A percentile compares a stretch with the other conserved stretches of the same genome.
Evolutionary conservation across 345 rosid species (phyloP).

Genomic region (Brassica carinata): DNA sequence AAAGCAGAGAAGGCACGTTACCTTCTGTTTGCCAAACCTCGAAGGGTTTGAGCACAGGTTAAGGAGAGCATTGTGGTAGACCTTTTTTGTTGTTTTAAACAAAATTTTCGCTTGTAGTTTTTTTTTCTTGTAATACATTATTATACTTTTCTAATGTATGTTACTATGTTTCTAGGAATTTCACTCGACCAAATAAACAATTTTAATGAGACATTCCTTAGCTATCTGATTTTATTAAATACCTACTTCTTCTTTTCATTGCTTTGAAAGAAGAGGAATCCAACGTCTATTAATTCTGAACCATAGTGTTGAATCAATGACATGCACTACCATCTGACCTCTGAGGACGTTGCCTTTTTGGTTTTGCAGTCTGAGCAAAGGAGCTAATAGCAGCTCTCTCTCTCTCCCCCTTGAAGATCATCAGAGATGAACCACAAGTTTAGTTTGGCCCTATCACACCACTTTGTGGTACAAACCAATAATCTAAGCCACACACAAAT

Average conservation of each 20-base stretch:
- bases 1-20: constrained; percentile 16
- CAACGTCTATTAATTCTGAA: constrained; percentile 52
- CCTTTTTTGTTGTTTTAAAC: constrained; percentile 19
- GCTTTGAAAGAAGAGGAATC: constrained; percentile 40
- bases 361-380: too few species aligned
- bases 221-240: too few species aligned
- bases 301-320: constrained; percentile 54
- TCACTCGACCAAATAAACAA: constrained; percentile 26
- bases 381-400: too few species aligned
- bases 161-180: constrained; percentile 24
- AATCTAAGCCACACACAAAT: too few species aligned
- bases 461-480: too few species aligned
- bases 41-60: constrained; percentile 15
- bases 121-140: neutral
- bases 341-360: neutral
- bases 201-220: neutral
- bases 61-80: constrained; percentile 1
- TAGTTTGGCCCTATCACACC: too few species aligned
- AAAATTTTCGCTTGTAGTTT: constrained; percentile 23
- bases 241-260: too few species aligned
- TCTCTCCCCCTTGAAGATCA: too few species aligned
- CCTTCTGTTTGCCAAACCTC: constrained; percentile 21
- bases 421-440: too few species aligned
- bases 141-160: constrained; percentile 25
- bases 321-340: constrained; percentile 98